Base-by-base conservation (phyloP, 441 rosid genomes). In the Euphorbia corollata region DNA sequence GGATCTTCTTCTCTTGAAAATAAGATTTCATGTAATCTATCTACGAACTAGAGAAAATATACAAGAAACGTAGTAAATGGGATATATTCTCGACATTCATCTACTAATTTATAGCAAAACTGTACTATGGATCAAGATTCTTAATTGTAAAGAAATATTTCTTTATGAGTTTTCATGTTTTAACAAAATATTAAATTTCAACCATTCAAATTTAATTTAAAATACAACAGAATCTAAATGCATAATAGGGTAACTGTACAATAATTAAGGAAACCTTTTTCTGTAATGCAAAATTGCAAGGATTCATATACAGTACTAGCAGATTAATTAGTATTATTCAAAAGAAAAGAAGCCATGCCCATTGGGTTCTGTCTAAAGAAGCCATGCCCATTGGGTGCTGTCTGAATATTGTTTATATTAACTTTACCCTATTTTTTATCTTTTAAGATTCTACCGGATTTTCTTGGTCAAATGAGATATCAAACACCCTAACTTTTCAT, bases 401-500 rank as follows among this genome's bases (percentile, higher is more conserved):
- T 10, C 47, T 74, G 75, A 80, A 68, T 65, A 56, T 71, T 71
- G 73, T 71, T 54, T 74, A 80, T 74, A 80, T 57, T 18, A 64
- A 76, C 72, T 72, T 83, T 73, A 59, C 63, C 36, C 61, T 48
- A 67, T 65, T 58, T 68, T 22, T 41, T 19, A 63, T 71, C 75
- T 62, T 80, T 78, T 57, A 79, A 75, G 85, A 84, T 83, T 81
- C 75, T 72, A 50, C 67, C 60, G 75, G 89, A 86, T 86, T 79
- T 82, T 60, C 74, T 78, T 77, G 79, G 78, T 74, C 68, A 65
- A 68, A 59, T 64, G 47, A 73, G 71, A 69, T 56, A 66, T 57
- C 59, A 58, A 54, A 38, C 62, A 68, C 74, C 55, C 68, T 70
- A 36, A 13, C 47, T 41, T 41, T 75, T 64, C 69, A 70, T 48